Conservation (phyloP, 352 stramenopile genomes). For the Globisporangium nodosum region DNA sequence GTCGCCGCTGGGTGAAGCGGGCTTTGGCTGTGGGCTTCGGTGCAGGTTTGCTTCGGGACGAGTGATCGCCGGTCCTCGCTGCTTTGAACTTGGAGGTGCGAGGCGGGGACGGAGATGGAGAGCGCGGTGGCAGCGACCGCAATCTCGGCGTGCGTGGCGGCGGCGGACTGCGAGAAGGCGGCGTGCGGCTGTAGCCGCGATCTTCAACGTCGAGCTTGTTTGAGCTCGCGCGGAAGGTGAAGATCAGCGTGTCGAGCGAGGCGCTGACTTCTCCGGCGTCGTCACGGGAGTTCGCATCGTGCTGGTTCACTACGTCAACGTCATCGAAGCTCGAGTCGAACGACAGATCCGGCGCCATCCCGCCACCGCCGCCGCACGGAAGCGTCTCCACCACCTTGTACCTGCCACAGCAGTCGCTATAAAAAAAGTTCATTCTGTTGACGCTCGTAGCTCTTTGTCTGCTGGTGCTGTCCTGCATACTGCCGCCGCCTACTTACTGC, state of each 20-base stretch:
- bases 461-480: not conserved
- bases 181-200: not conserved
- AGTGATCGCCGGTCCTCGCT: not conserved
- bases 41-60: not conserved
- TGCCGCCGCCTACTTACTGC: constrained; percentile 13
- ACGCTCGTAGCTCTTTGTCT: not conserved
- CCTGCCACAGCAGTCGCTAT: not conserved
- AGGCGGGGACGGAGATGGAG: not conserved
- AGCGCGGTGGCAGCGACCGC: too few species aligned
- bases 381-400: too few species aligned
- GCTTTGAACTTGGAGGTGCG: not conserved
- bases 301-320: constrained; percentile 1
- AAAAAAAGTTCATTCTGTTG: too few species aligned
- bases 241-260: constrained; percentile 48
- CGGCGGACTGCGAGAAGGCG: not conserved
- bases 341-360: constrained; percentile 20
- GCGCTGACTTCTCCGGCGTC: constrained; percentile 5
- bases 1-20: too few species aligned
- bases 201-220: constrained; percentile 1
- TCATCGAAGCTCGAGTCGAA: constrained; percentile 15
- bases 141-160: too few species aligned
- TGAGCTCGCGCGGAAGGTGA: constrained; percentile 34
- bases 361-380: not conserved
- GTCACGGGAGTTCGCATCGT: not conserved
- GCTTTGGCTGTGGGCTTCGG: too few species aligned